phyloP scores from a whole-genome alignment of 352 stramenopile species.

The Phytophthora ramorum region DNA sequence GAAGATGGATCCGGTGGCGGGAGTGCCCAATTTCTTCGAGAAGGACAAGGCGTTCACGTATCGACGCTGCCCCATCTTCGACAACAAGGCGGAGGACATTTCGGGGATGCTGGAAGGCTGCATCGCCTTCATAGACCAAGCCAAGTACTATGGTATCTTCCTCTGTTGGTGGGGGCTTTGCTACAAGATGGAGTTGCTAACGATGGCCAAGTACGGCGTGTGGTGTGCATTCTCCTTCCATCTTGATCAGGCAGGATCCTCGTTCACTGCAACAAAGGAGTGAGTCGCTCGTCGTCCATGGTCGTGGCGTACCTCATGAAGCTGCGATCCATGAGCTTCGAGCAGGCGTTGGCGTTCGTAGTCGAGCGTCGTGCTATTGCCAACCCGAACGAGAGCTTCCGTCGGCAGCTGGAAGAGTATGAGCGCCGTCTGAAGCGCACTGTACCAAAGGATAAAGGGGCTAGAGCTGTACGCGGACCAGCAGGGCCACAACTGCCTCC shows the following conservation, averaged over 20 bases:
- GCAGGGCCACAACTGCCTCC: constrained; percentile 35
- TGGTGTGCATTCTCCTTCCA: constrained; percentile 15
- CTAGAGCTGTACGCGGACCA: constrained; percentile 33
- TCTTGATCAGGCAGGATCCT: constrained; percentile 73
- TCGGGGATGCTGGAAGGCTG: constrained; percentile 80
- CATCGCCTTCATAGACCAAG: constrained; percentile 92
- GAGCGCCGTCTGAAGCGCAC: constrained; percentile 49
- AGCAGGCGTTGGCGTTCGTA: constrained; percentile 74
- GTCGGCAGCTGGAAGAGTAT: constrained; percentile 66
- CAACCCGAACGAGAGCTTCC: constrained; percentile 81
- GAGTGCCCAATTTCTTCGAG: constrained; percentile 93
- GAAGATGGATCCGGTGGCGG: constrained; percentile 81
- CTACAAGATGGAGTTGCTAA: constrained; percentile 34
- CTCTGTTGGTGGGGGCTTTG: not conserved
- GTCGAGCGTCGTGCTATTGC: constrained; percentile 58
- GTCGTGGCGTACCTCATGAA: constrained; percentile 94
- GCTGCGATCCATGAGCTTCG: constrained; percentile 63
- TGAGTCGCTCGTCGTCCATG: constrained; percentile 90
- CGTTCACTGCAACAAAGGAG: constrained; percentile 93
- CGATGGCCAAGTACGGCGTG: constrained; percentile 41
- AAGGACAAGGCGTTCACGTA: constrained; percentile 85
- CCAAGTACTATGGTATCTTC: constrained; percentile 89
- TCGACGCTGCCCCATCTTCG: constrained; percentile 85
- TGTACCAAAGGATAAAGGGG: constrained; percentile 29
- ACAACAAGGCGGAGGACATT: constrained; percentile 93